Base-by-base conservation (phyloP, 257 asterid species). In the Eustoma russellianum region DNA sequence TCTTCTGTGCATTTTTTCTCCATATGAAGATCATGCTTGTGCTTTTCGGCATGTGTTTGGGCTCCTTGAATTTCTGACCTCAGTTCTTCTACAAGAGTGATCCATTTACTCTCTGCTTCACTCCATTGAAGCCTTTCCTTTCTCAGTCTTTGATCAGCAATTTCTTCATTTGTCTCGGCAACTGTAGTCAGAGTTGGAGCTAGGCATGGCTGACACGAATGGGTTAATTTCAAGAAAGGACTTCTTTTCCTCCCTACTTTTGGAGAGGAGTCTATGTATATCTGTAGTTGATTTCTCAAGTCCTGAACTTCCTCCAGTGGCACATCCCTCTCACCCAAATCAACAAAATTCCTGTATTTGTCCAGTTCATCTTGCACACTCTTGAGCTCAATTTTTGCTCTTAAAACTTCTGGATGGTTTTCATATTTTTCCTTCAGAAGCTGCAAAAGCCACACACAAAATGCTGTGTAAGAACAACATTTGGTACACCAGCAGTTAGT, bases 301-400 rank as follows among this genome's bases (percentile, higher is more conserved):
- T 85, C 99, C 55, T 70, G 93, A 70, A 92, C 71, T 79, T 92
- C 99, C 71, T 92, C 99, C 80, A 83, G 47, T 58, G 88, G 68
- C 55, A 92, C 83, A 70, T 88, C 99, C 75, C 93, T 79, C 78
- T 92, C 99, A 47, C 97, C 99, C 67, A 92, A 74, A 74, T 88
- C 94, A 71, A 81, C 85, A 82, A 92, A 92, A 76, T 81, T 88
- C 57, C 70, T 85, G 71, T 92, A 85, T 63, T 65, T 72, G 62
- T 85, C 95, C 59, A 92, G 65, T 53, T 88, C 99, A 61, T 88
- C 94, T 66, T 85, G 94, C 65, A 65, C 82, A 62, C 88, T 77
- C 72, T 71, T 77, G 46, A 83, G 51, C 69, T 88, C 99, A 40
- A 92, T 71, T 53, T 81, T 80, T 18, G 91, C 75, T 66, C 93